Evolutionary conservation across 2,329 filamentous ascomycete genomes (phyloP).

Genomic region (Aspergillus sojae): DNA sequence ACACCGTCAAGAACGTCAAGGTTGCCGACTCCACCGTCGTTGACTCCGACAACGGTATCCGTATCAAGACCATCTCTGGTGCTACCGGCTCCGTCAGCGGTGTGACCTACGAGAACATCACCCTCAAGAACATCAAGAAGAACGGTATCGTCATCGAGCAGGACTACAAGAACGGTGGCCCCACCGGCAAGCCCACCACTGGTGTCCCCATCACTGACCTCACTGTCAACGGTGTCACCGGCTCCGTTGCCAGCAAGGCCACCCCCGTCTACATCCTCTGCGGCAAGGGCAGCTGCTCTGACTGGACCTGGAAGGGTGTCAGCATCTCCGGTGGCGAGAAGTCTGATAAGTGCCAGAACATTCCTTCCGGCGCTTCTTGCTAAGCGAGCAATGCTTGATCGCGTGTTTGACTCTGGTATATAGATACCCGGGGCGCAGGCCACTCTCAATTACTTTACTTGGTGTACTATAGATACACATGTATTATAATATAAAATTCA

Average conservation of each 20-base stretch:
- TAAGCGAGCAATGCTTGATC: conserved; percentile 11
- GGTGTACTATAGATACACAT: background rate
- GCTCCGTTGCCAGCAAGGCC: conserved; percentile 37
- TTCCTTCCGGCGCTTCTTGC: conserved; percentile 43
- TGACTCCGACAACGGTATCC: conserved; percentile 59
- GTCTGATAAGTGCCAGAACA: conserved; percentile 44
- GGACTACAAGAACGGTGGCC: conserved; percentile 56
- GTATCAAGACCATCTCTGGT: conserved; percentile 60
- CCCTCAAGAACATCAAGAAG: conserved; percentile 52
- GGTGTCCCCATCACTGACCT: conserved; percentile 47
- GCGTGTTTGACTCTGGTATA: background rate
- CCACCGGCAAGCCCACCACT: conserved; percentile 39
- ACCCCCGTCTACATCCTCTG: conserved; percentile 59
- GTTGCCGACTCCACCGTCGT: conserved; percentile 53
- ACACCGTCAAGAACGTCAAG: conserved; percentile 56
- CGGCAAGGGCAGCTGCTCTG: conserved; percentile 53
- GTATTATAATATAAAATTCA: background rate
- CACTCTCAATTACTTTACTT: background rate
- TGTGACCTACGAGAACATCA: conserved; percentile 58
- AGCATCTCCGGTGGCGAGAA: conserved; percentile 56
- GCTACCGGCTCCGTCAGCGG: conserved; percentile 56
- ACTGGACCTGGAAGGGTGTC: conserved; percentile 58
- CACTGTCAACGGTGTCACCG: conserved; percentile 39
- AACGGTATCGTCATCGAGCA: conserved; percentile 64
- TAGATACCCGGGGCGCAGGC: background rate